A percentile compares a stretch with the other conserved stretches of the same genome.
Evolutionary conservation across 371 early-diverging fungal genomes (phyloP).

Genomic region (Mortierella sp.): DNA sequence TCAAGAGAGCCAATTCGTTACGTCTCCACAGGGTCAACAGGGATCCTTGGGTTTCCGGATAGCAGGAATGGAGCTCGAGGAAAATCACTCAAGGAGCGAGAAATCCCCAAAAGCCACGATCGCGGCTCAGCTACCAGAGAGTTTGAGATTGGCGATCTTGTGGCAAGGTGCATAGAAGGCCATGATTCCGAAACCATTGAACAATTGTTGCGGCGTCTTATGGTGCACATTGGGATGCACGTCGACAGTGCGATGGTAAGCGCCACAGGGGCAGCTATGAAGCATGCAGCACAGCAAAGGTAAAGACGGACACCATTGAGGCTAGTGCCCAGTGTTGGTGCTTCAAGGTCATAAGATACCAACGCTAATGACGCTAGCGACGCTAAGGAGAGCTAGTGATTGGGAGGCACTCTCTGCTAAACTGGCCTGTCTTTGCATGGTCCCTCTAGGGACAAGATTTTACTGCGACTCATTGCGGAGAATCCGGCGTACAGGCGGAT

Average conservation of each 20-base stretch:
- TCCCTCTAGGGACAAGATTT: conserved; percentile 38
- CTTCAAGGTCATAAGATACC: conserved; percentile 4
- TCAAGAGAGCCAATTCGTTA: conserved; percentile 40
- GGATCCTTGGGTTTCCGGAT: conserved; percentile 17
- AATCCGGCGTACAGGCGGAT: conserved; percentile 41
- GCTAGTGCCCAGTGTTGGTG: neutral
- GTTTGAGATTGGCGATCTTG: conserved; percentile 41
- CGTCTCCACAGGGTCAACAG: conserved; percentile 18
- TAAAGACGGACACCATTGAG: conserved; percentile 3
- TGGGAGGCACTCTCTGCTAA: neutral
- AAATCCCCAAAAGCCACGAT: conserved; percentile 11
- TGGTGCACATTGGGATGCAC: conserved; percentile 33
- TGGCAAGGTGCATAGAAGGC: conserved; percentile 27
- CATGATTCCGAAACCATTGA: conserved; percentile 33
- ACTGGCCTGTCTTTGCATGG: neutral
- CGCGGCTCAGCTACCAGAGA: conserved; percentile 14
- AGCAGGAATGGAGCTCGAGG: conserved; percentile 23
- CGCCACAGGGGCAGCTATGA: conserved; percentile 21
- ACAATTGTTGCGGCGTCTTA: conserved; percentile 31
- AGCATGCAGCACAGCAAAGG: conserved; percentile 55
- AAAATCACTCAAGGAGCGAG: conserved; percentile 30
- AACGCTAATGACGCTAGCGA: neutral
- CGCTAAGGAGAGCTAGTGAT: neutral
- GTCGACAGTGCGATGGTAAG: conserved; percentile 51
- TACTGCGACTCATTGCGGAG: conserved; percentile 36